Evolutionary conservation across 306 rosid genomes (phyloP).

Genomic region (Lathyrus tuberosus): DNA sequence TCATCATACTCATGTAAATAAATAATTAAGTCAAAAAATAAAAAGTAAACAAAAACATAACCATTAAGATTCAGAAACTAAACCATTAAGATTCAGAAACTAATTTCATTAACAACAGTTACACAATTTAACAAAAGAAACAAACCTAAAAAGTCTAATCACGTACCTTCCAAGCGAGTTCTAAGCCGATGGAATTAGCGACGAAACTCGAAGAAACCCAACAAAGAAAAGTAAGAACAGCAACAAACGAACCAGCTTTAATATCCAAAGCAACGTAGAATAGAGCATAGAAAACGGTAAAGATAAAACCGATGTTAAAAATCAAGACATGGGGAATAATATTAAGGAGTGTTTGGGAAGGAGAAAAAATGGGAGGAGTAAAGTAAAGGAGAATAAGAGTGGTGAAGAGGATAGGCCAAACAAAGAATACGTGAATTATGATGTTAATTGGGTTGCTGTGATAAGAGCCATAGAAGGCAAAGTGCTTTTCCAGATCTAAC

Average conservation of each 20-base stretch:
- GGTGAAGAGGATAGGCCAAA: slow-evolving; percentile 83
- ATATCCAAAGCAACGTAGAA: slow-evolving; percentile 63
- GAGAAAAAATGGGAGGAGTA: slow-evolving; percentile 58
- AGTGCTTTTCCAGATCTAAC: slow-evolving; percentile 79
- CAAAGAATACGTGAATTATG: slow-evolving; percentile 61
- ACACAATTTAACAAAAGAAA: too few relatives aligned
- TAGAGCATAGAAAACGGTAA: slow-evolving; percentile 51
- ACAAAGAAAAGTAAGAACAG: slow-evolving; percentile 58
- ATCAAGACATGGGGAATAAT: slow-evolving; percentile 43
- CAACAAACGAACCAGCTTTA: slow-evolving; percentile 79
- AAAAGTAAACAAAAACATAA: too few relatives aligned
- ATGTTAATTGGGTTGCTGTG: slow-evolving; percentile 79
- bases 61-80: too few relatives aligned
- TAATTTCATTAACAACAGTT: too few relatives aligned
- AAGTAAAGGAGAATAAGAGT: slow-evolving; percentile 57
- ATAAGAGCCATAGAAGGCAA: slow-evolving; percentile 87
- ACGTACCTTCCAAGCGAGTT: slow-evolving; percentile 72
- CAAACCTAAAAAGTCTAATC: too few relatives aligned
- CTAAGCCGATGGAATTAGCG: slow-evolving; percentile 54
- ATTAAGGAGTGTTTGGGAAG: slow-evolving; percentile 30
- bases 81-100: too few relatives aligned
- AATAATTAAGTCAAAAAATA: too few relatives aligned
- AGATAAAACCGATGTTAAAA: slow-evolving; percentile 65
- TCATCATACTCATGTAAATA: too few relatives aligned
- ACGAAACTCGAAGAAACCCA: slow-evolving; percentile 67